phyloP scores from a whole-genome alignment of 2,329 filamentous ascomycete species.

The Purpureocillium lavendulum region DNA sequence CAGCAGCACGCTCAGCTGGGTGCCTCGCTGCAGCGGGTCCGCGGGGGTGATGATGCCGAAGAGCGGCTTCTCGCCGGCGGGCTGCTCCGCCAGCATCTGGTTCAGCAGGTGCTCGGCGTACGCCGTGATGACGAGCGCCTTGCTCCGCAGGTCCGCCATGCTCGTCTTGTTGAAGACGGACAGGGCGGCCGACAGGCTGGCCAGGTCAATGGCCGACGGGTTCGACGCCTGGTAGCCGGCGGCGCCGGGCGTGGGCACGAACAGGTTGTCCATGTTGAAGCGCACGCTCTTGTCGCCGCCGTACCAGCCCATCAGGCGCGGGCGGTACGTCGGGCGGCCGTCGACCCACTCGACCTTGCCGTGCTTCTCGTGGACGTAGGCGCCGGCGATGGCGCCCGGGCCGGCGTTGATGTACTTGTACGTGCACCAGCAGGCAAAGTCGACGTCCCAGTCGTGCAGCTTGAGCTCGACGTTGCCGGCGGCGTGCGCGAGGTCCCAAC shows the following conservation, averaged over 20 bases:
- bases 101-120: slow-evolving; percentile 66
- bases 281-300: slow-evolving; percentile 68
- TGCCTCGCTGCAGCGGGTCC: slow-evolving; percentile 60
- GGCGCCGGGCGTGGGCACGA: slow-evolving; percentile 69
- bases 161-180: slow-evolving; percentile 65
- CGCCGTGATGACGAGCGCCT: slow-evolving; percentile 64
- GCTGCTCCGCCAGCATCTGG: slow-evolving; percentile 26
- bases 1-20: slow-evolving; percentile 70
- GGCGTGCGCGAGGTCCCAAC: slow-evolving; percentile 85
- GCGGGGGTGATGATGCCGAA: slow-evolving; percentile 63
- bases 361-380: slow-evolving; percentile 73
- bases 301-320: slow-evolving; percentile 78
- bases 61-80: slow-evolving; percentile 21
- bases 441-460: slow-evolving; percentile 83
- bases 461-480: slow-evolving; percentile 73
- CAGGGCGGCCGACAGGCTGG: slow-evolving; percentile 63
- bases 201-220: slow-evolving; percentile 68
- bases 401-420: slow-evolving; percentile 93
- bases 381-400: slow-evolving; percentile 69
- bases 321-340: slow-evolving; percentile 40
- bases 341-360: slow-evolving; percentile 41
- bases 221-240: slow-evolving; percentile 82
- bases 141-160: slow-evolving; percentile 60
- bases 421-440: slow-evolving; percentile 88
- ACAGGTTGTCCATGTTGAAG: slow-evolving; percentile 78